Evolutionary conservation across 1,284 basidiomycete species (phyloP), one percentile per base, ranked within the genome.

Genomic region (Leucoagaricus sp.): DNA sequence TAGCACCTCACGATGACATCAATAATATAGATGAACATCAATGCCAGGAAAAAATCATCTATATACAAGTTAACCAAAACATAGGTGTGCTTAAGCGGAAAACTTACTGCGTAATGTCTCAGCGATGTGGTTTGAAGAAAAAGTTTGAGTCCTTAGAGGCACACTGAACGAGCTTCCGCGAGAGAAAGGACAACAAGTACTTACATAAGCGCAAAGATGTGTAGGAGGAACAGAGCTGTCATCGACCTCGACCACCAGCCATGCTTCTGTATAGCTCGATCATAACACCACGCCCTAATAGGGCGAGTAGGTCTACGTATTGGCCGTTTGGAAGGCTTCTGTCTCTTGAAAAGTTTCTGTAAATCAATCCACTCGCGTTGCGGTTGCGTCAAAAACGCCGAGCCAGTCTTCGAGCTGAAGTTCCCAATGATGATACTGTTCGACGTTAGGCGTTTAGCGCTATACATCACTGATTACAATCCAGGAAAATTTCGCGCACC

Each of bases 341-440:
- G 95, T 23, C 94, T 87, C 56, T 82, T 86, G 70, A 99, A 91
- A 46, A 96, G 79, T 67, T 94, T 94, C 63, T 93, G 86, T 19
- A 99, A 72, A 70, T 98, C 94, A 56, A 96, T 91, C 96, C 96
- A 99, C 70, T 96, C 94, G 56, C 91, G 79, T 69, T 98, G 96
- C n/a, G 93, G 83, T 53, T 88, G 84, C 0, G 95, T 98, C 46
- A 92, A 76, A 57, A 91, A 85, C 4, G 90, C 94, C 33, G 84
- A 85, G 29, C 94, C 94, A 5, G 92, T 96, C 66, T 86, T 88
- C 19, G 87, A 85, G 61, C 86, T 87, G 74, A 98, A 98, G 72
- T 97, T 97, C 53, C 91, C 90, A 67, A 98, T 98, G 72, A 98
- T 97, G 70, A 98, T 94, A 76, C 92, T 89, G 67, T 63, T 58